Evolutionary conservation across 2,329 filamentous ascomycete species (phyloP), one percentile per base, ranked within the genome.

Genomic region (Diaporthe velutina): DNA sequence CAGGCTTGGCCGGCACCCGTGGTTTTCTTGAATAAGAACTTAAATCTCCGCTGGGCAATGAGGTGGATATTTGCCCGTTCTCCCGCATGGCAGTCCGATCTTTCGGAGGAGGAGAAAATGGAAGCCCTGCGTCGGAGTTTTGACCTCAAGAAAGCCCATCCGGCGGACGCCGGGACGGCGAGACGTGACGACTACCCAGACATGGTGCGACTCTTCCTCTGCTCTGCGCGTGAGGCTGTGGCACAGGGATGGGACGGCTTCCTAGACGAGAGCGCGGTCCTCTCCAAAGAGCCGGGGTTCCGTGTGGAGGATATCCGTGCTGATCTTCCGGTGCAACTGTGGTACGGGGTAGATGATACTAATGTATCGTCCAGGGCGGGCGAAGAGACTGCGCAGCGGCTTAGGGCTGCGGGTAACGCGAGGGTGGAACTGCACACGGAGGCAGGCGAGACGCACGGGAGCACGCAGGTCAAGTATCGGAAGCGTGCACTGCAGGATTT

Each of bases 11-110:
- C 68, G 13, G 42, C 52, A 3, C 28, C 42, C 8, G 33, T 71
- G 9, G 68, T 71, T 5, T 71, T 71, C 30, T 25, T 71, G 8
- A 71, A 71, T 54, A 71, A 38, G 38, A 25, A 60, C 40, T 15
- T 71, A 9, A 54, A 71, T 38, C 68, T 71, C 40, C 68, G 68
- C 42, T 71, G 68, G 68, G 38, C 42, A 5, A 71, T 71, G 68
- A 71, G 52, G 68, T 71, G 68, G 68, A 60, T 71, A 1, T 71
- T 71, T 22, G 48, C 54, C 28, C 35, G 68, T 2, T 71, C 68
- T 8, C 54, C 68, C 4, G 68, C 68, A 5, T 71, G 68, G 68
- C 68, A 60, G 22, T 8, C 42, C 19, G 25, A 57, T 25, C 68
- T 71, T 10, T 50, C 68, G 28, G 68, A 71, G 22, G 68, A 60